Evolutionary conservation across 2,329 filamentous ascomycete genomes (phyloP).

Genomic region (Chaetomium olivaceum): DNA sequence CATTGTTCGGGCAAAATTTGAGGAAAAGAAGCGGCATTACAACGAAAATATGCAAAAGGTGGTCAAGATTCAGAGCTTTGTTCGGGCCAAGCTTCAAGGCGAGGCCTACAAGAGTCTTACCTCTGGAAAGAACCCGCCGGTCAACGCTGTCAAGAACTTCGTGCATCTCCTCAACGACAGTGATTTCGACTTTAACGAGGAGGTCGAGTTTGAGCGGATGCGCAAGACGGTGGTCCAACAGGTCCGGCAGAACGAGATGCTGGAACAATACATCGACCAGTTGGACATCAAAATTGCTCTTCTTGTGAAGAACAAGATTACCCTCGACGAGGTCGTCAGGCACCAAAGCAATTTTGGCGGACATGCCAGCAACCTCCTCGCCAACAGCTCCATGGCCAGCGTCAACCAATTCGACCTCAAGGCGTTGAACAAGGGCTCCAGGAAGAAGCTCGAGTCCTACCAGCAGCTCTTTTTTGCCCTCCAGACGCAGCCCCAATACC

Average conservation of each 20-base stretch:
- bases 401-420: slow-evolving; percentile 95
- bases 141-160: slow-evolving; percentile 96
- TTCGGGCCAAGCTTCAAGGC: slow-evolving; percentile 90
- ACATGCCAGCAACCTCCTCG: slow-evolving; percentile 78
- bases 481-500: slow-evolving; percentile 93
- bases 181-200: slow-evolving; percentile 98
- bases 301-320: slow-evolving; percentile 99
- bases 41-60: slow-evolving; percentile 98
- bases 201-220: slow-evolving; percentile 92
- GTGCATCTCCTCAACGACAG: slow-evolving; percentile 97
- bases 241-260: slow-evolving; percentile 93
- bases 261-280: slow-evolving; percentile 97
- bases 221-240: slow-evolving; percentile 96
- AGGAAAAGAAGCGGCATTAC: slow-evolving; percentile 85
- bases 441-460: slow-evolving; percentile 93
- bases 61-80: slow-evolving; percentile 96
- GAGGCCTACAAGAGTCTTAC: slow-evolving; percentile 98
- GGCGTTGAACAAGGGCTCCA: slow-evolving; percentile 93
- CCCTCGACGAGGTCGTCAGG: slow-evolving; percentile 92
- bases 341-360: slow-evolving; percentile 97
- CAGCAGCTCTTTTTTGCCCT: slow-evolving; percentile 97
- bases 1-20: slow-evolving; percentile 72
- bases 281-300: slow-evolving; percentile 98
- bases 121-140: slow-evolving; percentile 92
- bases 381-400: slow-evolving; percentile 84